Base-by-base conservation (phyloP, 2,329 filamentous ascomycete genomes). In the Aspergillus sp. region DNA sequence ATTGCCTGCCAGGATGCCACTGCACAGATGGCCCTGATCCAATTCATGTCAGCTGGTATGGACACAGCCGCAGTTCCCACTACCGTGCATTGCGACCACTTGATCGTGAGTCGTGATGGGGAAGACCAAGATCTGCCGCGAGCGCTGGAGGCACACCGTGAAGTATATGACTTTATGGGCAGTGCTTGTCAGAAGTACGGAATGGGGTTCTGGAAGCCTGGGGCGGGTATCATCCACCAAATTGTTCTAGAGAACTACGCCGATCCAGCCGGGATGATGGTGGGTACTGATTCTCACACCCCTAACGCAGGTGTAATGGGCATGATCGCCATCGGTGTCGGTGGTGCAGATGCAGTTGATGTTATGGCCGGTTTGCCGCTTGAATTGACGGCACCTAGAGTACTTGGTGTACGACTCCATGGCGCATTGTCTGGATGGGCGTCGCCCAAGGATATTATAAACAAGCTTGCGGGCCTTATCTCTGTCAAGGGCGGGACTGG, bases 11-110 rank as follows among this genome's bases (percentile, higher is more conserved):
- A 99, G 84, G 95, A 99, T 86, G 95, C 95, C 75, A 98, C 95
- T 60, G 95, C 95, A 64, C 95, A 99, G 85, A 99, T 99, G 95
- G 95, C 95, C 64, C 96, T 99, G 68, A 85, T 99, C 59, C 95
- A 99, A 83, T 99, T 99, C 86, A 99, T 99, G 93, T 96, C 91
- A 56, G 93, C 95, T 61, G 93, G 93, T 77, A 93, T 99, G 91
- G 90, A 91, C 66, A 88, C 89, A 20, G 95, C 98, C 61, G 93
- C 93, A 63, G 98, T 96, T 71, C 95, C 95, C 51, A 87, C 89
- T 70, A 98, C 93, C 50, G 93, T 99, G 64, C 95, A 99, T 86
- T 98, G 95, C 76, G 95, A 99, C 79, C 95, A 99, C 82, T 87
- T 99, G 84, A 99, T 99, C 78, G 93, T 98, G 84, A 95, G 93